Evolutionary conservation across 371 early-diverging fungal species (phyloP).

Genomic region (Smittium culicis): DNA sequence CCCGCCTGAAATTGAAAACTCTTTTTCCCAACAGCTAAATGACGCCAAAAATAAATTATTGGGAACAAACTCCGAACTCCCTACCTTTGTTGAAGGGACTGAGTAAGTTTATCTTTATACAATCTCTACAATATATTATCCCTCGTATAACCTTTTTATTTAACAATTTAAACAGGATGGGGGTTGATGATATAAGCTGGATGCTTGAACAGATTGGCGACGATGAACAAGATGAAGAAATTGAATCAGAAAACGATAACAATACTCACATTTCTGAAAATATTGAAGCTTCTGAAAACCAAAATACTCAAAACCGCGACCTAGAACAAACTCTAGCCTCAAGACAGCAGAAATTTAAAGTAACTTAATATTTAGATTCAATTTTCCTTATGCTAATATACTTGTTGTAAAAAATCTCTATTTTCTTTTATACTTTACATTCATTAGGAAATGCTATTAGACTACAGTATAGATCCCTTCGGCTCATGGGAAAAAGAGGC

Average conservation of each 20-base stretch:
- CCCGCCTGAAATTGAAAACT: not conserved
- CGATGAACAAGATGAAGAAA: slow-evolving; percentile 27
- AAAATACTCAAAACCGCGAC: not conserved
- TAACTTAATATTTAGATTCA: not conserved
- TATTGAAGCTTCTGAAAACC: too few species aligned
- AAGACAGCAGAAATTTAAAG: not conserved
- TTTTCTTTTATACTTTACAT: slow-evolving; percentile 13
- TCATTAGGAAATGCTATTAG: slow-evolving; percentile 43
- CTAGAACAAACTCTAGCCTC: not conserved
- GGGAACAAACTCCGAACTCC: slow-evolving; percentile 8
- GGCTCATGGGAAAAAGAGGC: slow-evolving; percentile 55
- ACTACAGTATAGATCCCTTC: slow-evolving; percentile 54
- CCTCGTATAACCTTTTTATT: too few species aligned
- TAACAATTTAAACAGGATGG: slow-evolving; percentile 43
- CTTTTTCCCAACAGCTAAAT: not conserved
- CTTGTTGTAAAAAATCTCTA: not conserved
- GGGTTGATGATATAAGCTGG: slow-evolving; percentile 54
- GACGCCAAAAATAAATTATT: not conserved
- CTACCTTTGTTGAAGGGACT: slow-evolving; percentile 17
- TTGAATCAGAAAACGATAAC: slow-evolving; percentile 16
- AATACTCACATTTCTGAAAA: too few species aligned
- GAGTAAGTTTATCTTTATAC: slow-evolving; percentile 16
- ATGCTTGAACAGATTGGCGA: slow-evolving; percentile 43
- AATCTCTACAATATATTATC: too few species aligned
- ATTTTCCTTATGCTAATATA: not conserved